Base-by-base conservation (phyloP, 169 alveolate genomes). In the Cystoisospora suis region DNA sequence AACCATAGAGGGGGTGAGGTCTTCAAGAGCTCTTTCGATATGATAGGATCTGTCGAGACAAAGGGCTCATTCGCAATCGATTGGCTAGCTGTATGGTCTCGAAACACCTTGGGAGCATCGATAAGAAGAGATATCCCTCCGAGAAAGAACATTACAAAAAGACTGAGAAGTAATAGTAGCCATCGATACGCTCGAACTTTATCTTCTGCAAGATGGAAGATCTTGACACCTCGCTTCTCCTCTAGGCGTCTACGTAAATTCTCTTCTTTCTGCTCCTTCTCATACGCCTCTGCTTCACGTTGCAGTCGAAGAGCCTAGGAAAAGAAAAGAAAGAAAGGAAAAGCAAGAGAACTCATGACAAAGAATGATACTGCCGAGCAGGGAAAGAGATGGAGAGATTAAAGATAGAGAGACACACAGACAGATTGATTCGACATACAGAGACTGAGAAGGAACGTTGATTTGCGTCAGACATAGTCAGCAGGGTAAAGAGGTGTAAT, bases 1-100 rank as follows among this genome's bases (percentile, higher is more conserved):
- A 72, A 40, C 32, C 56, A 27, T 6, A 72, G 83, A 38, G 83
- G 83, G 9, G 83, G 83, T 2, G 53, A 4, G 83, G 45, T 12
- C 12, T 7, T 38, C 58, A 72, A 34, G 3, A 9, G n/a, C n/a
- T 17, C 2, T 34, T 9, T 32, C 36, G 56, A 9, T 2, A 56
- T 9, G 32, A 72, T 23, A 29, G 83, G 83, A 34, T 72, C 83
- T n/a, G 83, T 36, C 15, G 83, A 72, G 47, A 72, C 38, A 56
- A 72, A 72, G 36, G 38, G 56, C 27, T 38, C 34, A 32, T 32
- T 38, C 53, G 17, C 58, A 20, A 72, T n/a, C 29, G 15, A 38
- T 12, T 17, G 15, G 53, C 47, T 72, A 6, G 83, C 83, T 38
- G 49, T 27, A 15, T 34, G 56, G 56, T 72, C 83, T 4, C 83